Evolutionary conservation across 148 eudicot species (phyloP).

Genomic region (Drosera capensis): DNA sequence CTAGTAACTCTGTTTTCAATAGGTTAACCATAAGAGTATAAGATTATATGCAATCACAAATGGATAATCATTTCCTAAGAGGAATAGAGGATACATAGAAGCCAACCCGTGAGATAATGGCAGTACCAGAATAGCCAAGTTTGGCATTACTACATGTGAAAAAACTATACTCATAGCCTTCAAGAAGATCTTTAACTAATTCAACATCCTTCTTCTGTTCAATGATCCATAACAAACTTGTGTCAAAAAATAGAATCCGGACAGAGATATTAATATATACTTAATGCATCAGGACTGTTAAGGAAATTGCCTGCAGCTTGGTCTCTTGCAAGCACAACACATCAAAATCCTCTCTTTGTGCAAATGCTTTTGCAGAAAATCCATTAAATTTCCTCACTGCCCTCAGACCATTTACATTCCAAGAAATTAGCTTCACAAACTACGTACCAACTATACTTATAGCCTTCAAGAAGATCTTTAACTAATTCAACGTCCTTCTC

Average conservation of each 20-base stretch:
- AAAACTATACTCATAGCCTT: constrained; percentile 66
- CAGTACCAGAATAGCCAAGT: constrained; percentile 84
- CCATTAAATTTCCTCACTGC: constrained; percentile 63
- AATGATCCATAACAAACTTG: constrained; percentile 1
- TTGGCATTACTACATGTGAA: constrained; percentile 86
- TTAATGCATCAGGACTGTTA: too few relatives aligned
- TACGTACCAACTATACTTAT: constrained; percentile 33
- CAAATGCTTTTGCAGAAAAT: constrained; percentile 65
- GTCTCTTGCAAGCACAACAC: constrained; percentile 96
- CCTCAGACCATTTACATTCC: constrained; percentile 97
- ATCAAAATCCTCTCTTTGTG: constrained; percentile 87
- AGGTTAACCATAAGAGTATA: too few relatives aligned
- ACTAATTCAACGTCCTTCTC: constrained; percentile 76
- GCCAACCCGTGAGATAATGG: constrained; percentile 82
- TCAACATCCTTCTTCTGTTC: constrained; percentile 81
- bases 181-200: constrained; percentile 51
- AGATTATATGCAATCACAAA: too few relatives aligned
- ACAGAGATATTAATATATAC: too few relatives aligned
- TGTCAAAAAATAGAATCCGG: not conserved
- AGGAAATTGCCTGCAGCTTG: constrained; percentile 64
- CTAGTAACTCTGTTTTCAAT: too few relatives aligned
- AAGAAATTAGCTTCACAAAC: constrained; percentile 63
- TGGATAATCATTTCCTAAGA: too few relatives aligned
- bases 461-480: constrained; percentile 67
- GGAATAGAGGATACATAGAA: not conserved